A percentile compares a stretch with the other conserved stretches of the same genome.
Evolutionary conservation across 768 basidiomycete genomes (phyloP).

Genomic region (Asterophora lycoperdoides): DNA sequence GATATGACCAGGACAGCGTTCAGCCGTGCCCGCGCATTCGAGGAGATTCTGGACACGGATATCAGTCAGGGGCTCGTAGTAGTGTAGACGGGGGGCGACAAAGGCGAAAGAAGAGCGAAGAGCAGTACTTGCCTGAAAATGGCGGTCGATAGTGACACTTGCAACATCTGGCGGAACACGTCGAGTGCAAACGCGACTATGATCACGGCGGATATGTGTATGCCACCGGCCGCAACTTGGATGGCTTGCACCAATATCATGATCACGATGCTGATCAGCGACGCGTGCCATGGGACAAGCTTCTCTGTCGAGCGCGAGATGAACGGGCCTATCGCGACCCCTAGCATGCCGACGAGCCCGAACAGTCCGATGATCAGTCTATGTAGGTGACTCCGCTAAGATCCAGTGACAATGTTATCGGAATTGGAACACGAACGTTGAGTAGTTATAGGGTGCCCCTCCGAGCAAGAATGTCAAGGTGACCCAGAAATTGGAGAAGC

Average conservation of each 20-base stretch:
- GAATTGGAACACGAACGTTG: constrained; percentile 44
- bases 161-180: constrained; percentile 67
- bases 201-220: constrained; percentile 66
- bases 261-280: constrained; percentile 48
- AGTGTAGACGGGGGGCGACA: neutral
- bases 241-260: constrained; percentile 56
- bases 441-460: constrained; percentile 71
- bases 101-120: constrained; percentile 1
- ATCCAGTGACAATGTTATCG: no score
- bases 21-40: constrained; percentile 58
- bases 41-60: constrained; percentile 29
- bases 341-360: constrained; percentile 69
- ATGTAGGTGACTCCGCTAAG: neutral
- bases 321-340: constrained; percentile 64
- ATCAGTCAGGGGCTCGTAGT: no score
- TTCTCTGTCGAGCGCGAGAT: constrained; percentile 66
- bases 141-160: constrained; percentile 59
- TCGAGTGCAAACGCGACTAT: constrained; percentile 68
- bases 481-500: constrained; percentile 61
- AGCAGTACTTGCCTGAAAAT: constrained; percentile 59
- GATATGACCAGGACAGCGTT: constrained; percentile 75
- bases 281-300: constrained; percentile 75
- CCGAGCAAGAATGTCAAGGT: constrained; percentile 80
- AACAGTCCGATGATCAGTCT: constrained; percentile 66
- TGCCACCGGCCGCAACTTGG: constrained; percentile 65